These are phyloP conservation scores for Aspergillus sclerotioniger DNA, from an alignment of 495 filamentous ascomycete species.

Conservation along the genomic window DNA sequence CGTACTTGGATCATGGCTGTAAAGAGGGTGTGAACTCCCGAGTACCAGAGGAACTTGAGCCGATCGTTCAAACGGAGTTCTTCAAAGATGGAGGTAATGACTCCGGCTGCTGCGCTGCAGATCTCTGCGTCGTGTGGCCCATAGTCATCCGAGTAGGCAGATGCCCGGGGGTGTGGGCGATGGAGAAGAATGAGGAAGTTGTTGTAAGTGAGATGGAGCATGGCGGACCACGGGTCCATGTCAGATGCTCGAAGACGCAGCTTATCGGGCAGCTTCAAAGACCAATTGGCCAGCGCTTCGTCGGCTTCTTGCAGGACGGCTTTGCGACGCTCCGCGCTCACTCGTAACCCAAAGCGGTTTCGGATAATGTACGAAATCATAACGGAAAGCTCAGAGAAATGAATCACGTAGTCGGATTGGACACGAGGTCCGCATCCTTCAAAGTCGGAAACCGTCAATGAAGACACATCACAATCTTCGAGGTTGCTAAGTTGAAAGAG, in stretches of 20 bases:
- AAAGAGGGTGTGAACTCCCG: conserved; percentile 46
- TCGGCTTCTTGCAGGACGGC: conserved; percentile 47
- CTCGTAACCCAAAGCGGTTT: conserved; percentile 41
- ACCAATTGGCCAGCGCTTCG: conserved; percentile 46
- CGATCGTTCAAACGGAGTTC: conserved; percentile 49
- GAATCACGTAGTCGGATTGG: conserved; percentile 43
- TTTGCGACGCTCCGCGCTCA: conserved; percentile 40
- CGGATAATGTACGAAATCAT: conserved; percentile 48
- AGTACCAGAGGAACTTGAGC: conserved; percentile 48
- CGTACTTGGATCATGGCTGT: conserved; percentile 52
- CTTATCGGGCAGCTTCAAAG: conserved; percentile 42
- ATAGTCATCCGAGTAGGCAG: conserved; percentile 46
- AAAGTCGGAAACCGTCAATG: conserved; percentile 45
- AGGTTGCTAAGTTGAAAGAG: conserved; percentile 32
- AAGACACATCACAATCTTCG: conserved; percentile 48
- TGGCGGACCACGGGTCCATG: conserved; percentile 49
- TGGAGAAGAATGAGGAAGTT: conserved; percentile 52
- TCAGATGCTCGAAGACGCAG: conserved; percentile 43
- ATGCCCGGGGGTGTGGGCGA: conserved; percentile 45
- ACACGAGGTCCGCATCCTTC: conserved; percentile 44
- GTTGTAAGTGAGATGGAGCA: conserved; percentile 52
- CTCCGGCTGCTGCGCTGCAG: conserved; percentile 45
- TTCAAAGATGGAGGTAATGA: conserved; percentile 50
- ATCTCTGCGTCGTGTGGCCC: conserved; percentile 47
- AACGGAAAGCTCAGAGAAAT: conserved; percentile 46